Evolutionary conservation across 345 rosid species (phyloP), one percentile per base, ranked within the genome.

Genomic region (Melaleuca alternifolia): DNA sequence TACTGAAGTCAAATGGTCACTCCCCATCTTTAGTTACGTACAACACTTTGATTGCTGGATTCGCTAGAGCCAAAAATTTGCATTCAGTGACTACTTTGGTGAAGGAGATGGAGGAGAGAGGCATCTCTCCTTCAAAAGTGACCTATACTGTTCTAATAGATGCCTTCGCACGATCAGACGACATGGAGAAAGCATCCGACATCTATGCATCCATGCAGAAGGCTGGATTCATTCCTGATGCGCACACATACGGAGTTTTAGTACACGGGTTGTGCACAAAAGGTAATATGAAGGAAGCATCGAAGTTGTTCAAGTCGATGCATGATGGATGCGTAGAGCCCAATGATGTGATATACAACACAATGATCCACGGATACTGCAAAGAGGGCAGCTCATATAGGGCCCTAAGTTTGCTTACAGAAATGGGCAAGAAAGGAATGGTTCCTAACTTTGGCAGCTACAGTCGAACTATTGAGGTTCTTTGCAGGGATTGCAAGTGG

Each of bases 101-200:
- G 54, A 92, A 89, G 91, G 96, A 97, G 90, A 95, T 95, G 98
- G 94, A 92, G 89, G 97, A 93, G 84, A 94, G 98, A 92, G 95
- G 94, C 61, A 87, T 95, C 83, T 89, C 89, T 75, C 93, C 98
- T 82, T 94, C 96, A 15, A 88, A 90, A 89, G 95, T 92, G 82
- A 96, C 98, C 23, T 96, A 92, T 53, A 95, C 99, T 1, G 92
- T 94, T 52, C 71, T 93, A 41, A 93, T 94, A 16, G 90, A 95
- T 85, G 92, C 94, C 2, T 92, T 89, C 85, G 88, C 91, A 84
- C 90, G 90, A 56, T 87, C 88, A 0, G 92, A 88, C 33, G 87
- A 93, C 86, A 91, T 92, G 88, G 95, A 97, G 89, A 95, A 81
- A 88, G 98, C 97, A 28, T 89, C 91, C 37, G 88, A 95, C 48